Percentiles rank a stretch among this genome's conserved stretches.
Conservation (phyloP, 2,329 filamentous ascomycete genomes). For the Bipolaris victoriae region DNA sequence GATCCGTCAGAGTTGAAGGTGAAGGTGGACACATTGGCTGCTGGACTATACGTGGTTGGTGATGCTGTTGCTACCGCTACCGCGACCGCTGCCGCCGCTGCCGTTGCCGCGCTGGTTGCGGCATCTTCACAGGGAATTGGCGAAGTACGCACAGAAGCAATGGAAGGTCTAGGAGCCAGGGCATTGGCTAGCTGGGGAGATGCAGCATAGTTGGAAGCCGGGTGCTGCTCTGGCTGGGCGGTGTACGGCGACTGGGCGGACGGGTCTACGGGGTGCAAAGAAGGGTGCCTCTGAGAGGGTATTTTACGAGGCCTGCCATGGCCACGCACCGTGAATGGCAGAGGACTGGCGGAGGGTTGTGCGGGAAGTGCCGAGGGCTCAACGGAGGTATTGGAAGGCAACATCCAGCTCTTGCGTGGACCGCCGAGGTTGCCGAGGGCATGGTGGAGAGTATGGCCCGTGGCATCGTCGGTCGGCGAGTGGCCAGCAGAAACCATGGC, state of each 20-base stretch:
- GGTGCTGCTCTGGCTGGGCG: slow-evolving; percentile 21
- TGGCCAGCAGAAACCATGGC: slow-evolving; percentile 19
- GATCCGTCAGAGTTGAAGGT: not conserved
- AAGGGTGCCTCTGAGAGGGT: not conserved
- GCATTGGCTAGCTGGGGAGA: slow-evolving; percentile 45
- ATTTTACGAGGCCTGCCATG: slow-evolving; percentile 21
- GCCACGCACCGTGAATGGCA: slow-evolving; percentile 10
- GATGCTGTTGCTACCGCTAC: not conserved
- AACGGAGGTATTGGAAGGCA: not conserved
- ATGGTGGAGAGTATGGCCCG: slow-evolving; percentile 32
- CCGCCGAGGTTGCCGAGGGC: slow-evolving; percentile 42
- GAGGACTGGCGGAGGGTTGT: not conserved
- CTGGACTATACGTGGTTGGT: not conserved
- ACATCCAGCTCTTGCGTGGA: slow-evolving; percentile 44
- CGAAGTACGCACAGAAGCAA: slow-evolving; percentile 60
- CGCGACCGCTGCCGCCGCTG: not conserved
- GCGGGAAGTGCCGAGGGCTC: not conserved
- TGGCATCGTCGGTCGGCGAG: slow-evolving; percentile 17
- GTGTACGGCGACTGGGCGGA: not conserved
- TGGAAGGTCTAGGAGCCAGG: slow-evolving; percentile 14
- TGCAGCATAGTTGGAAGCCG: slow-evolving; percentile 41
- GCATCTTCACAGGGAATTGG: slow-evolving; percentile 67
- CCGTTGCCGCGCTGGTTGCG: not conserved
- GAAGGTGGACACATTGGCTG: not conserved
- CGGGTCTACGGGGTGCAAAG: not conserved